These are phyloP conservation scores for Stellera chamaejasme DNA, from an alignment of 345 rosid species.

Conservation along the genomic window DNA sequence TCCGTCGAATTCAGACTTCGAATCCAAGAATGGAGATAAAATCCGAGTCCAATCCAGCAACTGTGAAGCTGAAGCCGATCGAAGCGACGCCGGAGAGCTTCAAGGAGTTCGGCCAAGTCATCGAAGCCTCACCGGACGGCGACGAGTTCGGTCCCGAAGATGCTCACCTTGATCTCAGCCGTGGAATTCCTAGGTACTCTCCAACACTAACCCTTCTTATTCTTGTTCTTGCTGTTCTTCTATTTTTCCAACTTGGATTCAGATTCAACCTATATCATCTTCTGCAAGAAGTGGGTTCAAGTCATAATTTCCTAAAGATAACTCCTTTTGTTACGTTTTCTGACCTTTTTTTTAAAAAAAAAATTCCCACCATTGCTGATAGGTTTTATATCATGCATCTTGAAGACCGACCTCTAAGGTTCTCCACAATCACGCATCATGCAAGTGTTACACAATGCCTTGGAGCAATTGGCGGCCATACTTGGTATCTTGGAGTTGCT, in stretches of 20 bases:
- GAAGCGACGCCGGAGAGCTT: conserved; percentile 74
- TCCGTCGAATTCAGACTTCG: no score
- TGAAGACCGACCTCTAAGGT: conserved; percentile 29
- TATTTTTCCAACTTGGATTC: background rate
- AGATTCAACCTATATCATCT: no score
- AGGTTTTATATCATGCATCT: conserved; percentile 65
- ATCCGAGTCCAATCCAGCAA: conserved; percentile 8
- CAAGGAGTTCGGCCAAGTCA: conserved; percentile 61
- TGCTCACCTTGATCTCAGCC: conserved; percentile 65
- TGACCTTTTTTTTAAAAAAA: background rate
- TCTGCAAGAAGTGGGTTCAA: no score
- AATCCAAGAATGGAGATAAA: background rate
- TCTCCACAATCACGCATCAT: conserved; percentile 61
- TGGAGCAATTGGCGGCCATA: conserved; percentile 66
- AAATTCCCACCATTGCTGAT: background rate
- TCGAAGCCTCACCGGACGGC: conserved; percentile 50
- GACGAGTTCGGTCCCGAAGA: conserved; percentile 61
- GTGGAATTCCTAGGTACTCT: conserved; percentile 59
- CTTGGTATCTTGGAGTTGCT: conserved; percentile 78
- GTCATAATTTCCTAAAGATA: background rate
- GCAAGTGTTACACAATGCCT: conserved; percentile 86
- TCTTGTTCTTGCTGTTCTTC: background rate
- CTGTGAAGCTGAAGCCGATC: conserved; percentile 39
- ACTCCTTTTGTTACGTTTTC: background rate
- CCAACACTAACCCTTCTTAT: background rate